Percentiles rank a stretch among this genome's conserved stretches.
phyloP scores from a whole-genome alignment of 2,329 filamentous ascomycete genomes.

The Cladosporium sp. region DNA sequence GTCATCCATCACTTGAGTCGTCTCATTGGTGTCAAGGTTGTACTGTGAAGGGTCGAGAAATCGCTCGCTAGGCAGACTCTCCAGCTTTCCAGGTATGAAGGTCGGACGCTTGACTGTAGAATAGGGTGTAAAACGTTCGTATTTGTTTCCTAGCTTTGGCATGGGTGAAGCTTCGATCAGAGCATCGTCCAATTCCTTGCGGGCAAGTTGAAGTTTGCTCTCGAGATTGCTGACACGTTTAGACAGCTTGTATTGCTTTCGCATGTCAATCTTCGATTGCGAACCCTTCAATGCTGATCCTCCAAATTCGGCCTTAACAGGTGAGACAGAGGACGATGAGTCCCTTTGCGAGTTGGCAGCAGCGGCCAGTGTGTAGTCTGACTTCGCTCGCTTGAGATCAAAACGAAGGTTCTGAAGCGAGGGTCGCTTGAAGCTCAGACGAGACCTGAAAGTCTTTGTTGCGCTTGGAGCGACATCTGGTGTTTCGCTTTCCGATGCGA shows the following conservation, averaged over 20 bases:
- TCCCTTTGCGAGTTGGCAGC: conserved; percentile 37
- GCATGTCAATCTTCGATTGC: conserved; percentile 59
- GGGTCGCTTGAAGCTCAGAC: conserved; percentile 36
- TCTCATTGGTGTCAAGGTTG: conserved; percentile 24
- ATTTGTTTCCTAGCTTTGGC: conserved; percentile 40
- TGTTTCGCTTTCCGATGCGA: conserved; percentile 28
- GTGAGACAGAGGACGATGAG: conserved; percentile 37
- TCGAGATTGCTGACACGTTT: conserved; percentile 65
- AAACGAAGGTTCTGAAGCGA: conserved; percentile 38
- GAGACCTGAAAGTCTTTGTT: conserved; percentile 25
- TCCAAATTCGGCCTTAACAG: conserved; percentile 32
- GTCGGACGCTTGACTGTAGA: conserved; percentile 34
- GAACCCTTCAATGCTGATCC: conserved; percentile 45
- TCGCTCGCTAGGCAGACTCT: conserved; percentile 44
- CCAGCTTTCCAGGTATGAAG: conserved; percentile 40
- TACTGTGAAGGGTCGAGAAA: conserved; percentile 36
- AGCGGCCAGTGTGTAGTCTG: conserved; percentile 35
- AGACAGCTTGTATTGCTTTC: conserved; percentile 58
- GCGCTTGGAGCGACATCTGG: conserved; percentile 25
- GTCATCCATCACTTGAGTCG: conserved; percentile 21
- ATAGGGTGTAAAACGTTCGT: conserved; percentile 40
- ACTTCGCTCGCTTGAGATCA: conserved; percentile 38
- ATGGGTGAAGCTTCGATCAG: conserved; percentile 46
- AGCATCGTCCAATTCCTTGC: conserved; percentile 55
- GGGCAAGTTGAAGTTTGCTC: conserved; percentile 57